phyloP scores from a whole-genome alignment of 495 filamentous ascomycete species.

The Cercophora samala region DNA sequence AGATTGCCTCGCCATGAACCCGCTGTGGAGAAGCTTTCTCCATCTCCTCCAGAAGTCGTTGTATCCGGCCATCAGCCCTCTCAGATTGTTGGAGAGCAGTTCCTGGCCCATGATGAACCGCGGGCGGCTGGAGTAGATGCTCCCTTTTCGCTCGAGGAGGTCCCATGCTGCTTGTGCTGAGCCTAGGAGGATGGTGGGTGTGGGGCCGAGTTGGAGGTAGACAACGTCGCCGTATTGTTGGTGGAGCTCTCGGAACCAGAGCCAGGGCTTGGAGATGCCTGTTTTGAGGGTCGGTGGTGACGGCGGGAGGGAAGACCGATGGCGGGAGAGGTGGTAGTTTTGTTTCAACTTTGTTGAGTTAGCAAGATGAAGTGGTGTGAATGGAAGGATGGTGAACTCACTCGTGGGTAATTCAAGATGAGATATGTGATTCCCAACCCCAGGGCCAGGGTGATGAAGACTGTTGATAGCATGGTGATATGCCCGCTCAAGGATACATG shows the following conservation, averaged over 20 bases:
- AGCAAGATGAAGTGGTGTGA: background rate
- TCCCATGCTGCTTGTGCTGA: conserved; percentile 59
- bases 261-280: conserved; percentile 52
- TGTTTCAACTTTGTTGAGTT: background rate
- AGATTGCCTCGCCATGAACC: conserved; percentile 54
- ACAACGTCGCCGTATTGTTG: conserved; percentile 56
- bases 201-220: conserved; percentile 61
- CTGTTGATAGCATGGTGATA: background rate
- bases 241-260: conserved; percentile 56
- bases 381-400: background rate
- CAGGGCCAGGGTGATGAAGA: background rate
- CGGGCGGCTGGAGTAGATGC: conserved; percentile 49
- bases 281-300: conserved; percentile 35
- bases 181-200: conserved; percentile 60
- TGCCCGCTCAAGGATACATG: background rate
- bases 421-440: background rate
- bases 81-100: conserved; percentile 46
- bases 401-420: background rate
- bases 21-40: conserved; percentile 53
- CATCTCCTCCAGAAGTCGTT: conserved; percentile 52
- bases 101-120: conserved; percentile 53
- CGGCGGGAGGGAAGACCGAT: conserved; percentile 34
- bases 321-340: conserved; percentile 12
- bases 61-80: conserved; percentile 52
- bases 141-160: conserved; percentile 50